Evolutionary conservation across 768 basidiomycete species (phyloP), one percentile per base, ranked within the genome.

Genomic region (Tylopilus sp.): DNA sequence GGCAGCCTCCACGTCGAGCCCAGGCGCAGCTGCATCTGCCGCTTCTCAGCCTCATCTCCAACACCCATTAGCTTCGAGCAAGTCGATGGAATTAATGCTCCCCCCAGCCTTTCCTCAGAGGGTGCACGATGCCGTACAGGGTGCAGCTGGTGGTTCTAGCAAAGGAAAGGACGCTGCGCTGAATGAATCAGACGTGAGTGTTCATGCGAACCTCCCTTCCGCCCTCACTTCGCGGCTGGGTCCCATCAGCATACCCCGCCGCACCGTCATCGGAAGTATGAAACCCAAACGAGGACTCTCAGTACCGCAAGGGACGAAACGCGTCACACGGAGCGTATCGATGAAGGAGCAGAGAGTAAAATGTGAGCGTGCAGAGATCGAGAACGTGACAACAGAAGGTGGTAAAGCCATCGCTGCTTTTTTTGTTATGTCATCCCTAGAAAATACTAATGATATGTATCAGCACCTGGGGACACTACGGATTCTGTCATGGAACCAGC

Each of bases 321-420:
- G 64, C 6, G 26, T 69, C 12, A 68, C 67, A 12, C 55, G 67
- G 25, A 68, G 67, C 28, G 50, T 58, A 9, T 70, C 66, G 15
- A 41, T 69, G 57, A 69, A 56, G 43, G 56, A 60, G 26, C 50
- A 57, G 42, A 50, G 46, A 8, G 40, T 49, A 22, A 56, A 51
- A 36, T 20, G 44, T 15, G 50, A 42, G 3, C 39, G 17, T 23
- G 8, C 44, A 36, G 46, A 51, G 30, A 21, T 18, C 12, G 45
- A 56, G 20, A 46, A 41, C 41, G 17, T 18, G 10, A 25, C 21
- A 21, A 8, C 21, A n/a, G 33, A 52, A 48, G 48, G 63, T 54
- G 23, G 35, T 49, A 4, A 10, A 22, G 3, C 15, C 25, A 36
- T 36, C 12, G 12, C 4, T 20, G 31, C 31, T 12, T 26, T 5